Evolutionary conservation across 148 eudicot species (phyloP).

Genomic region (Bassia scoparia): DNA sequence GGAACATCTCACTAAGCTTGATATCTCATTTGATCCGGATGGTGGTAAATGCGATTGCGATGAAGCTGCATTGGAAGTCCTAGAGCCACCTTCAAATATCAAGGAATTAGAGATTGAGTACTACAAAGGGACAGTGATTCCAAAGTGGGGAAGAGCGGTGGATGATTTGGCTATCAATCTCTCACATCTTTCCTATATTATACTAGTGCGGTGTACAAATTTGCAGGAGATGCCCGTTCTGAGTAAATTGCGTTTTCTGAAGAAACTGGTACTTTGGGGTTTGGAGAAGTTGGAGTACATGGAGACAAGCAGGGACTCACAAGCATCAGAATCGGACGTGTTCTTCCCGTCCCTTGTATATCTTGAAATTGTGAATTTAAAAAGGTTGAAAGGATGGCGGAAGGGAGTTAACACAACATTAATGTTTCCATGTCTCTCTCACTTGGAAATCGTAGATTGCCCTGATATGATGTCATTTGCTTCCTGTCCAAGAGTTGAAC

Average conservation of each 20-base stretch:
- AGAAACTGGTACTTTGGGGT: constrained; percentile 14
- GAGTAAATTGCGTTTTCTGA: too few relatives aligned
- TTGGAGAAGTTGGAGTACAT: too few relatives aligned
- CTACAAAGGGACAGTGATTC: too few relatives aligned
- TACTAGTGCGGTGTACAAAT: too few relatives aligned
- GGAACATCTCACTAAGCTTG: not conserved
- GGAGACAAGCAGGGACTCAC: constrained; percentile 2
- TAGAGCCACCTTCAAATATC: constrained; percentile 25
- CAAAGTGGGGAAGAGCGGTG: too few relatives aligned
- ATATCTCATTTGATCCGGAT: not conserved
- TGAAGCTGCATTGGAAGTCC: not conserved
- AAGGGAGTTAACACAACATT: not conserved
- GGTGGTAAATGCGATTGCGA: not conserved
- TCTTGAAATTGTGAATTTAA: not conserved
- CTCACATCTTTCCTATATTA: too few relatives aligned
- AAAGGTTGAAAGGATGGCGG: constrained; percentile 27
- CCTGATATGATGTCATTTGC: constrained; percentile 14
- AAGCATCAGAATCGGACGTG: not conserved
- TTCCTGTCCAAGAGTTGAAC: not conserved
- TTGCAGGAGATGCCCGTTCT: too few relatives aligned
- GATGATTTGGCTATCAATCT: too few relatives aligned
- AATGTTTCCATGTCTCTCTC: constrained; percentile 11
- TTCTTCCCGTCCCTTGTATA: constrained; percentile 26
- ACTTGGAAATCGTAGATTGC: not conserved
- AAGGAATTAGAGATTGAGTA: too few relatives aligned